phyloP scores from a whole-genome alignment of 2,329 filamentous ascomycete genomes.

The Blastomyces silverae region DNA sequence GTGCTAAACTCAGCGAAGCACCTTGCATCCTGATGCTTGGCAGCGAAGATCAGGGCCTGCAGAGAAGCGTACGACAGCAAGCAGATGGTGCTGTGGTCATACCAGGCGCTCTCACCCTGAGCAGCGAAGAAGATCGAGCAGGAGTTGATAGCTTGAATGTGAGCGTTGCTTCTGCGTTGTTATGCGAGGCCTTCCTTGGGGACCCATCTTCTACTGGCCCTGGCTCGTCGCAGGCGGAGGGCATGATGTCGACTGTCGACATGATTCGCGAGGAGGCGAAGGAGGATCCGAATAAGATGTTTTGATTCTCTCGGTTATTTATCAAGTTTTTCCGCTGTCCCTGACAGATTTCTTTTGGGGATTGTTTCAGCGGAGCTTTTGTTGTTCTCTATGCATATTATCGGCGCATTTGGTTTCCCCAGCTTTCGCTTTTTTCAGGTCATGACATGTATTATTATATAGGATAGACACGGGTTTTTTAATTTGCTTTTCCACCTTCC shows the following conservation, averaged over 20 bases:
- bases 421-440: neutral
- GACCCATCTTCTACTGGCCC: conserved; percentile 2
- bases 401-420: neutral
- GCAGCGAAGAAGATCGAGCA: conserved; percentile 36
- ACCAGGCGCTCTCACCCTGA: conserved; percentile 41
- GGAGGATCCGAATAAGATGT: conserved; percentile 12
- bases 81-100: conserved; percentile 63
- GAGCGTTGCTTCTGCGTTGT: conserved; percentile 72
- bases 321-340: neutral
- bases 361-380: neutral
- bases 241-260: conserved; percentile 10
- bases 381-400: neutral
- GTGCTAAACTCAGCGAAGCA: conserved; percentile 44
- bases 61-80: conserved; percentile 55
- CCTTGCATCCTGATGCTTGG: conserved; percentile 78
- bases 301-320: conserved; percentile 1
- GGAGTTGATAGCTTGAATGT: conserved; percentile 88
- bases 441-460: neutral
- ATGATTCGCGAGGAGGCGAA: conserved; percentile 12
- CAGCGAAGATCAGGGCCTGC: conserved; percentile 69
- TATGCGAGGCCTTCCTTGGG: conserved; percentile 45
- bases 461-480: neutral
- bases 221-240: neutral
- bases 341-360: neutral
- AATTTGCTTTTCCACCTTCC: neutral